These are phyloP conservation scores for Testicularia cyperi DNA, from an alignment of 1,284 basidiomycete genomes.

Conservation along the genomic window DNA sequence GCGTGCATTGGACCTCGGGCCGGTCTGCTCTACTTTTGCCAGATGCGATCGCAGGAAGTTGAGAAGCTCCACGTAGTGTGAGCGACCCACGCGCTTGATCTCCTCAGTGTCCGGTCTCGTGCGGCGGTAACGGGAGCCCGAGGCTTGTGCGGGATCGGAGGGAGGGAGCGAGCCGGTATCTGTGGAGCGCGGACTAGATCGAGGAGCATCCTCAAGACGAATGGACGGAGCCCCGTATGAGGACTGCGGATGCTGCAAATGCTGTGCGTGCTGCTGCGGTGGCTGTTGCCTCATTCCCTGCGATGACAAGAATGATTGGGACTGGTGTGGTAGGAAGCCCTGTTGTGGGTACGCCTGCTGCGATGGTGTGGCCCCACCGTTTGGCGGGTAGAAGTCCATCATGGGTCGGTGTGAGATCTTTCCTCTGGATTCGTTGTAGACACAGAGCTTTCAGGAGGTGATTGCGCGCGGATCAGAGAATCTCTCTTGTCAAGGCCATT, in stretches of 20 bases:
- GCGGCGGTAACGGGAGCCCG: conserved; percentile 16
- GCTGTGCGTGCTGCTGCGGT: not conserved
- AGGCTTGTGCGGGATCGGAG: conserved; percentile 7
- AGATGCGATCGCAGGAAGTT: conserved; percentile 53
- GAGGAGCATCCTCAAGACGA: conserved; percentile 19
- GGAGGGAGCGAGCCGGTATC: conserved; percentile 22
- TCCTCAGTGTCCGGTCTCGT: conserved; percentile 45
- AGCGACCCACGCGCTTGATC: conserved; percentile 44
- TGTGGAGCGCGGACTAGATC: conserved; percentile 8
- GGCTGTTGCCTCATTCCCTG: not conserved
- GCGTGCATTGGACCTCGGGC: conserved; percentile 54
- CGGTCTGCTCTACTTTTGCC: conserved; percentile 49
- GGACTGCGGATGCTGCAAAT: not conserved
- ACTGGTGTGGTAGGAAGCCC: conserved; percentile 10
- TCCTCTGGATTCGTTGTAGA: too few species aligned
- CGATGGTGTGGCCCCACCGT: conserved; percentile 5
- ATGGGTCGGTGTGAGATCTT: too few species aligned
- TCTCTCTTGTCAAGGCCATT: too few species aligned
- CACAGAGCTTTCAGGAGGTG: too few species aligned
- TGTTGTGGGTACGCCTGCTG: too few species aligned
- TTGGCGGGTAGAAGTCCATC: conserved; percentile 22
- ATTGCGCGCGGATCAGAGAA: too few species aligned
- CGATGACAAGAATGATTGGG: conserved; percentile 3
- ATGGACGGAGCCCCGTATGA: conserved; percentile 13
- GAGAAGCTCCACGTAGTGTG: conserved; percentile 56